Base-by-base conservation (phyloP, 164 flowering plant species). In the Tetrastigma voinierianum region DNA sequence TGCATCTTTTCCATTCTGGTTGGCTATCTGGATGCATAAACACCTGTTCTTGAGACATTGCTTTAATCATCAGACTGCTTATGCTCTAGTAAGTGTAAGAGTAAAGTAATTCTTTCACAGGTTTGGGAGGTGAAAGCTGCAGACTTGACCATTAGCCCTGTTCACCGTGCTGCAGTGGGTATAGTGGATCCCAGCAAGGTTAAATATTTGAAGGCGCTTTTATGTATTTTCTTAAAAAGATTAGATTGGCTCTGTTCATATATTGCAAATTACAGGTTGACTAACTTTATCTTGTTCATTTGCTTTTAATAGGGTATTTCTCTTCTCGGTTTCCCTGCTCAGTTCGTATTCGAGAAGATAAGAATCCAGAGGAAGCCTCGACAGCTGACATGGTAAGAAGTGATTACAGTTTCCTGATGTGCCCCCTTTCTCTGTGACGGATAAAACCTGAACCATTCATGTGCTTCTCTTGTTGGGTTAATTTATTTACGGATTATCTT, bases 91-190 rank as follows among this genome's bases (percentile, higher is more conserved):
- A 32, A 32, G 6, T 32, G 40, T 32, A 32, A 32, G 6, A 3
- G 6, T 32, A 32, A 32, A 32, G 40, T 32, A 32, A 32, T 32
- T 59, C 46, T 51, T 51, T 64, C 64, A 20, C 77, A 93, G 99
- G 98, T 93, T 46, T 93, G 99, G 99, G 99, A 93, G 82, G 98
- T 93, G 56, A 93, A 96, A 82, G 98, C 96, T 68, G 99, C 98
- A 46, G 98, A 96, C 74, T 82, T 96, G 81, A 96, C 96, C 57
- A 90, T 93, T 65, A 93, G 98, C 72, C 96, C 98, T 51, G 95
- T 91, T 67, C 78, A 96, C 74, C 83, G 83, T 63, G 99, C 98
- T 72, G 99, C 93, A 44, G 59, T 74, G 75, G 98, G 98, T 32
- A 72, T 67, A 24, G 96, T 96, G 46, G 95, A 87, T 76, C 74